Percentiles rank a stretch among this genome's conserved stretches.
Conservation (phyloP, 1,139 yeast species). For the Suhomyces bribrorum region DNA sequence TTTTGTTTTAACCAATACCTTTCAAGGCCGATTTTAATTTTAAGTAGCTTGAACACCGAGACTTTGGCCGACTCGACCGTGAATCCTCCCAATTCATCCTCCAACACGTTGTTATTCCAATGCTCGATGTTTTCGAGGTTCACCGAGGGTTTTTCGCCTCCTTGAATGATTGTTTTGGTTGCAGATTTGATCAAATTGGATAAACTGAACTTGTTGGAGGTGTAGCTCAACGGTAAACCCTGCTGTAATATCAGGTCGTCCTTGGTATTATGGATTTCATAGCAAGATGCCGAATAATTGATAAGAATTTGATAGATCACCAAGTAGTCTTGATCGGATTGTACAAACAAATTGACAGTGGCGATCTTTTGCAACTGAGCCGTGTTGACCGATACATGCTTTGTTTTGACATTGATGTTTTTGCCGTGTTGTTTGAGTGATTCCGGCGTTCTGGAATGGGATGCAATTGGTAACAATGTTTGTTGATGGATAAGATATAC, state of each 20-base stretch:
- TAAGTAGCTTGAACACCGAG: slow-evolving; percentile 35
- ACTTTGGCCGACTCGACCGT: slow-evolving; percentile 32
- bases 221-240: slow-evolving; percentile 34
- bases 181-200: slow-evolving; percentile 37
- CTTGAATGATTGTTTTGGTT: slow-evolving; percentile 35
- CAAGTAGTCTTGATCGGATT: slow-evolving; percentile 34
- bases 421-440: slow-evolving; percentile 40
- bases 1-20: slow-evolving; percentile 42
- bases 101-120: slow-evolving; percentile 30
- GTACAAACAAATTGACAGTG: slow-evolving; percentile 35
- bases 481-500: slow-evolving; percentile 32
- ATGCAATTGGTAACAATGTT: slow-evolving; percentile 37
- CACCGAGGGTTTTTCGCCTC: slow-evolving; percentile 21
- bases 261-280: slow-evolving; percentile 30
- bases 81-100: slow-evolving; percentile 34
- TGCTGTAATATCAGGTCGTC: slow-evolving; percentile 35
- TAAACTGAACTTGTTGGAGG: slow-evolving; percentile 30
- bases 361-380: slow-evolving; percentile 29
- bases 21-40: slow-evolving; percentile 36
- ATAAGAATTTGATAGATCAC: slow-evolving; percentile 38
- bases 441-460: slow-evolving; percentile 31
- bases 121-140: slow-evolving; percentile 44
- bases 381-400: slow-evolving; percentile 30
- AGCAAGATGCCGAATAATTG: slow-evolving; percentile 33
- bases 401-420: slow-evolving; percentile 28